Base-by-base conservation (phyloP, 2,329 filamentous ascomycete genomes). In the Cladosporium velox region DNA sequence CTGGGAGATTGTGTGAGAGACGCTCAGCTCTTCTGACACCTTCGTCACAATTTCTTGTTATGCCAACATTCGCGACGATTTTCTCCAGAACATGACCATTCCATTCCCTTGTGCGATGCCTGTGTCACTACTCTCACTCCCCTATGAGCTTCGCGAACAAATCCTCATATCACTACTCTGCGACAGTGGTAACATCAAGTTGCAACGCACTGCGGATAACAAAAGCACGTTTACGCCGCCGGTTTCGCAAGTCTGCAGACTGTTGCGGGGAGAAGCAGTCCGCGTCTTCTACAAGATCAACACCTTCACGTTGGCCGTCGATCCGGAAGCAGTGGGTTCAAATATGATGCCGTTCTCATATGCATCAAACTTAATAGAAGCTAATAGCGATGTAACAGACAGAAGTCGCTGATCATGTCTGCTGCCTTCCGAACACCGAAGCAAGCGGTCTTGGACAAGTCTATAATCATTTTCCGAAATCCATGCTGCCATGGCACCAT, bases 231-330 rank as follows among this genome's bases (percentile, higher is more conserved):
- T 69, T 35, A 58, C 52, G 7, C 68, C 68, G 21, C 69, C 71
- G 12, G 52, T 71, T 6, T 70, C 70, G 54, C 60, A 66, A 49
- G 67, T 67, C n/a, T 69, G 67, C 55, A 62, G 66, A 28, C 41
- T 26, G 12, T 51, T 72, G 6, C 69, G 71, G 11, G 49, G 65
- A 8, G 70, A 72, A 62, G 67, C 69, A 15, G 7, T 71, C 7
- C 65, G 68, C 30, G 67, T 69, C 2, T 71, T 71, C 57, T 71
- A 71, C 62, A 52, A 68, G 38, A 55, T 26, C 35, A 72, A 71
- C 34, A 60, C 63, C 38, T 72, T 70, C 47, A 65, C 70, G 12
- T 71, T 69, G 70, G 59, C 67, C 21, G 66, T 72, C 11, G 70
- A 72, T 32, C 44, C 67, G 7, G 67, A 67, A 51, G 59, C 28